Conservation (phyloP, 1,284 basidiomycete species). For the Inonotus hispidus region DNA sequence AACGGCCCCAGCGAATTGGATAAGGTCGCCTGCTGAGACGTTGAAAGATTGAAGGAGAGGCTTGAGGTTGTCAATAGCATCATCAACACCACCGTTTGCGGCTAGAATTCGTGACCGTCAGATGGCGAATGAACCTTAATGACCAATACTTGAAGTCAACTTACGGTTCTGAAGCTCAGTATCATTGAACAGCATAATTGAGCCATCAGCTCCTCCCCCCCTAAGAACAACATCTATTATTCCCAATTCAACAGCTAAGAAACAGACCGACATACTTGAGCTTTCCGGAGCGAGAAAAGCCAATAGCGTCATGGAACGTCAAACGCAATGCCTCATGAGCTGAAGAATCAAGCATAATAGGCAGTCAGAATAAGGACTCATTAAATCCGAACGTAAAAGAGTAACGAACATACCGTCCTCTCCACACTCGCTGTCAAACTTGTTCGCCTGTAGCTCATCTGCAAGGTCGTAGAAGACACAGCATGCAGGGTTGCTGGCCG, state of each 20-base stretch:
- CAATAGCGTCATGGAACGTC: conserved; percentile 19
- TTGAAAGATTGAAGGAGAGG: neutral
- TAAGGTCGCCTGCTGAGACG: conserved; percentile 13
- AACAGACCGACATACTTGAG: neutral
- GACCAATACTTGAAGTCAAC: neutral
- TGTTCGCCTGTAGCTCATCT: conserved; percentile 18
- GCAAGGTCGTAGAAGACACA: conserved; percentile 19
- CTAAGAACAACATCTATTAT: neutral
- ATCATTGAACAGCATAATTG: conserved; percentile 21
- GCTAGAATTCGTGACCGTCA: neutral
- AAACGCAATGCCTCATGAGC: conserved; percentile 16
- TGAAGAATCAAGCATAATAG: neutral
- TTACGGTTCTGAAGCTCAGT: conserved; percentile 16
- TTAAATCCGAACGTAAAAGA: no score
- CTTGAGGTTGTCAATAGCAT: conserved; percentile 1
- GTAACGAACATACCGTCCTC: conserved; percentile 19
- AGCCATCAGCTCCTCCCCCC: conserved; percentile 21
- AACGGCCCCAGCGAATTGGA: conserved; percentile 18
- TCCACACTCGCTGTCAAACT: conserved; percentile 19
- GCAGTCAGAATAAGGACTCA: neutral
- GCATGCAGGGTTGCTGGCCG: conserved; percentile 15
- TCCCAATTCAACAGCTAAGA: no score
- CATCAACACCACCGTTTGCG: conserved; percentile 14
- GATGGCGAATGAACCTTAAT: neutral
- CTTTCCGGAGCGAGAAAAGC: conserved; percentile 12